phyloP scores from a whole-genome alignment of 225 moss, liverwort and hornwort species.

The Neckera pumila region DNA sequence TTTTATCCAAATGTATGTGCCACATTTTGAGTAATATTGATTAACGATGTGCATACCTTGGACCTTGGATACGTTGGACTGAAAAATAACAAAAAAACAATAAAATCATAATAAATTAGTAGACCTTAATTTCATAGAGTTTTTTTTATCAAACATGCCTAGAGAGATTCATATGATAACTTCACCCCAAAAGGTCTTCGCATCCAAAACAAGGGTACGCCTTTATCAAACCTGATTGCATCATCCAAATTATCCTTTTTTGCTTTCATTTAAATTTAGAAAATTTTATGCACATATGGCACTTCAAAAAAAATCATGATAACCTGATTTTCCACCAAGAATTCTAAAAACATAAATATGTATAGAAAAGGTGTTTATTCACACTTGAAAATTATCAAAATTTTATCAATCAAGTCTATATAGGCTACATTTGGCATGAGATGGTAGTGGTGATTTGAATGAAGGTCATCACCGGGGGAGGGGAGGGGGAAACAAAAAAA shows the following conservation, averaged over 20 bases:
- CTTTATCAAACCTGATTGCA: background rate
- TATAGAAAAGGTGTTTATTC: too few species aligned
- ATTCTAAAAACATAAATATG: background rate
- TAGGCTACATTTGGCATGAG: accelerated
- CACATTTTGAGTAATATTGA: background rate
- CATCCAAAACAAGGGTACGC: background rate
- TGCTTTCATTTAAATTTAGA: background rate
- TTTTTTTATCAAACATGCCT: background rate
- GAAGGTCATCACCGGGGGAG: background rate
- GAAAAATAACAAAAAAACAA: background rate
- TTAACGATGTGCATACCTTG: too few species aligned
- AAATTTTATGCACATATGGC: background rate
- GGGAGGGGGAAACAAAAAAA: background rate
- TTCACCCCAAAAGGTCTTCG: accelerated
- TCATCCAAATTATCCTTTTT: background rate
- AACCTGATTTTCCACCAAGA: background rate
- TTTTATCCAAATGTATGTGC: background rate
- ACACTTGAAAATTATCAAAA: background rate
- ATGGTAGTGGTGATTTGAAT: accelerated
- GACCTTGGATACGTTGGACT: background rate
- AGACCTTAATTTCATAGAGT: background rate
- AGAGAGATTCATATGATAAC: background rate
- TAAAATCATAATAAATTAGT: background rate
- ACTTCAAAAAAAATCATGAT: background rate
- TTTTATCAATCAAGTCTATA: background rate